Conservation (phyloP, 2,329 filamentous ascomycete genomes). For the Blumeriella jaapii region DNA sequence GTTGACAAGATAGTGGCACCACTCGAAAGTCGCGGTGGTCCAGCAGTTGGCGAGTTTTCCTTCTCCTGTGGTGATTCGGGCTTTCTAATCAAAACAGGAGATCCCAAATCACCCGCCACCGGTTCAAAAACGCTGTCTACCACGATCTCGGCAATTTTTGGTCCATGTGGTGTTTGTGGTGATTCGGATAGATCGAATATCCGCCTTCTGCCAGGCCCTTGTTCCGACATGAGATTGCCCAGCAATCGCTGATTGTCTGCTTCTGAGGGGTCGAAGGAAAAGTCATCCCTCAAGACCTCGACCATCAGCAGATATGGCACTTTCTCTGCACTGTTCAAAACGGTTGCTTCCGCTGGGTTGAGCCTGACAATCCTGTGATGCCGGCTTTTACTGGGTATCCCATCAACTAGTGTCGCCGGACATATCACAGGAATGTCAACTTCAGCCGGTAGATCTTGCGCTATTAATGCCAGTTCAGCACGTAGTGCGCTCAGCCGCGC, state of each 20-base stretch:
- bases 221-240: constrained; percentile 43
- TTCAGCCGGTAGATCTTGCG: constrained; percentile 70
- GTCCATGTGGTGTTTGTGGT: constrained; percentile 35
- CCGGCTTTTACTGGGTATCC: constrained; percentile 60
- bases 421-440: constrained; percentile 77
- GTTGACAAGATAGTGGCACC: constrained; percentile 49
- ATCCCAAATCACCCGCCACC: constrained; percentile 65
- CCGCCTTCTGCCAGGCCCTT: constrained; percentile 41
- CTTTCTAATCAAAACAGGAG: constrained; percentile 55
- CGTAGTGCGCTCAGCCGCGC: constrained; percentile 70
- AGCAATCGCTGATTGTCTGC: constrained; percentile 60
- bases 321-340: constrained; percentile 77
- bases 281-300: constrained; percentile 70
- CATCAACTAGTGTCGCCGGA: constrained; percentile 61
- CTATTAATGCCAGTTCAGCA: constrained; percentile 70
- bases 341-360: constrained; percentile 74
- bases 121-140: constrained; percentile 74
- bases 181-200: constrained; percentile 62
- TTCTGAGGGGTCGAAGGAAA: constrained; percentile 68
- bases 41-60: constrained; percentile 25
- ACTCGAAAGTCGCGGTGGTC: constrained; percentile 46
- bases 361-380: constrained; percentile 76
- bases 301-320: constrained; percentile 80
- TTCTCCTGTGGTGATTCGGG: constrained; percentile 35
- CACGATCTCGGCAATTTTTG: constrained; percentile 27